A percentile compares a stretch with the other conserved stretches of the same genome.
Evolutionary conservation across 2,329 filamentous ascomycete genomes (phyloP).

Genomic region (Dryadomyces quercus-mongolicae): DNA sequence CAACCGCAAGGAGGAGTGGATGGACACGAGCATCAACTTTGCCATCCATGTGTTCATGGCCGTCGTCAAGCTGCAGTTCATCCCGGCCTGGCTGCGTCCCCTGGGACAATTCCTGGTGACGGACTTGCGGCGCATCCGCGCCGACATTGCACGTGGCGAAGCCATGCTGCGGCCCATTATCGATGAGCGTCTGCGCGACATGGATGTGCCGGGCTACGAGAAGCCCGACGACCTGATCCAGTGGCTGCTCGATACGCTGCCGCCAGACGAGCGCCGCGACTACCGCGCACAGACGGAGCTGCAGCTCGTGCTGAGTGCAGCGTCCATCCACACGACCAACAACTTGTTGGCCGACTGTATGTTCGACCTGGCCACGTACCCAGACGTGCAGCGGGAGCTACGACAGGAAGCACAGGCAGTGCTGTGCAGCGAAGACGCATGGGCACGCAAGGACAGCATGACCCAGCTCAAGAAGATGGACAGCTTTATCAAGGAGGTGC

Average conservation of each 20-base stretch:
- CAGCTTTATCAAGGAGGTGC: conserved; percentile 35
- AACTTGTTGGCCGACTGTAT: conserved; percentile 34
- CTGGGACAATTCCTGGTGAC: conserved; percentile 32
- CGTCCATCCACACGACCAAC: conserved; percentile 33
- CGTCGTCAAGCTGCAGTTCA: conserved; percentile 37
- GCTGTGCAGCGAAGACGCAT: conserved; percentile 27
- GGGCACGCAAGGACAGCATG: conserved; percentile 30
- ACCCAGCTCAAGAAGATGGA: conserved; percentile 32
- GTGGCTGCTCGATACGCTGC: conserved; percentile 30
- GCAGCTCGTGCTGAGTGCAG: conserved; percentile 31
- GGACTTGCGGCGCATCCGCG: conserved; percentile 31
- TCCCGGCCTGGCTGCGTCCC: conserved; percentile 36
- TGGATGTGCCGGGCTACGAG: conserved; percentile 23
- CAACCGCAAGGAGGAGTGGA: conserved; percentile 40
- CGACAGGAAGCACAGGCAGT: conserved; percentile 33
- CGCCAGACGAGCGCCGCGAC: conserved; percentile 25
- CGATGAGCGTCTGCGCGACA: conserved; percentile 29
- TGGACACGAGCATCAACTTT: conserved; percentile 38
- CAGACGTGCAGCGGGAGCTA: conserved; percentile 34
- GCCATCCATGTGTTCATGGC: conserved; percentile 35
- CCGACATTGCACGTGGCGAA: conserved; percentile 29
- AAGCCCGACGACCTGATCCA: conserved; percentile 31
- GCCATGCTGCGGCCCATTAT: conserved; percentile 32
- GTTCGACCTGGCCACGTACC: conserved; percentile 35
- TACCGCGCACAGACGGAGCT: conserved; percentile 26